A percentile compares a stretch with the other conserved stretches of the same genome.
phyloP scores from a whole-genome alignment of 306 rosid species.

The Quercus rubra region DNA sequence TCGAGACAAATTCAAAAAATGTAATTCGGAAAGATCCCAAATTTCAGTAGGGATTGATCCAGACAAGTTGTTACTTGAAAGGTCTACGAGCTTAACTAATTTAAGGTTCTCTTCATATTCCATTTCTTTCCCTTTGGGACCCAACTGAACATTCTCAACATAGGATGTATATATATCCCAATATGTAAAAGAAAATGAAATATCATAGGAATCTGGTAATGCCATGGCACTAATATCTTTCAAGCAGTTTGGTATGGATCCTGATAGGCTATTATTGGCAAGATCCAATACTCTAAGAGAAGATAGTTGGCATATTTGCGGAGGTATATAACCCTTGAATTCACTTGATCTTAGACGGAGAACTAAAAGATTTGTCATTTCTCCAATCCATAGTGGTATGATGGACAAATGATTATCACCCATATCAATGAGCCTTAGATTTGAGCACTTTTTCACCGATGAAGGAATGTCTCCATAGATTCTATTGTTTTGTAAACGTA shows the following conservation, averaged over 20 bases:
- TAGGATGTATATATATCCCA: too few relatives aligned
- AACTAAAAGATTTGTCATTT: constrained; percentile 26
- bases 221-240: constrained; percentile 23
- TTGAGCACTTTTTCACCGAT: constrained; percentile 13
- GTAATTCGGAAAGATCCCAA: too few relatives aligned
- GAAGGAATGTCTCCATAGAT: constrained; percentile 22
- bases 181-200: too few relatives aligned
- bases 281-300: constrained; percentile 24
- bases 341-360: constrained; percentile 26
- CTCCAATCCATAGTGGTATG: not conserved
- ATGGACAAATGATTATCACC: constrained; percentile 30
- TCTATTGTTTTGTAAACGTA: constrained; percentile 15
- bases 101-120: too few relatives aligned
- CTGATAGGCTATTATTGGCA: constrained; percentile 1
- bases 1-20: too few relatives aligned
- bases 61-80: too few relatives aligned
- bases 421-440: constrained; percentile 23
- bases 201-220: too few relatives aligned
- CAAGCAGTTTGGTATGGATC: constrained; percentile 40
- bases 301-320: constrained; percentile 23
- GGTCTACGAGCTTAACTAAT: too few relatives aligned
- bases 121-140: too few relatives aligned
- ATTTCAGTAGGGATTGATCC: too few relatives aligned
- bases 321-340: constrained; percentile 16
- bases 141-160: too few relatives aligned